A percentile compares a stretch with the other conserved stretches of the same genome.
These are phyloP conservation scores for Phytophthora cajani DNA, from an alignment of 352 stramenopile species.

Conservation along the genomic window DNA sequence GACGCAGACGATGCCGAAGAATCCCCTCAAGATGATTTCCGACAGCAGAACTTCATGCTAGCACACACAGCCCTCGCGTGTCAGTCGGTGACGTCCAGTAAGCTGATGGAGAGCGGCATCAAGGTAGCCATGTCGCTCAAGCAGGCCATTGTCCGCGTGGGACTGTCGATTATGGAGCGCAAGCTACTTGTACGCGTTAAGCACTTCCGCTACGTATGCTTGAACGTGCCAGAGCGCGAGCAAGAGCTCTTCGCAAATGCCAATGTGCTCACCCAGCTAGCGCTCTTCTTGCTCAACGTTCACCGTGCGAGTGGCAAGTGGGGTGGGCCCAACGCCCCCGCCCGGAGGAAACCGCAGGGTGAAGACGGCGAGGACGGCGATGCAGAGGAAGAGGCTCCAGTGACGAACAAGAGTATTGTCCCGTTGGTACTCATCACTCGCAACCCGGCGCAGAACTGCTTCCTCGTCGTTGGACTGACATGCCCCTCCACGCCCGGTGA, in stretches of 20 bases:
- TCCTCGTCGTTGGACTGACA: constrained; percentile 95
- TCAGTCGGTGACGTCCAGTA: constrained; percentile 68
- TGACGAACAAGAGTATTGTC: constrained; percentile 64
- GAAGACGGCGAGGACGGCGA: constrained; percentile 46
- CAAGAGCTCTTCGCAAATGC: constrained; percentile 94
- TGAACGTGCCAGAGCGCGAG: constrained; percentile 87
- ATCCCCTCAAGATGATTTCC: constrained; percentile 58
- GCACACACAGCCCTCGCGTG: constrained; percentile 77
- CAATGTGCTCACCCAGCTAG: constrained; percentile 93
- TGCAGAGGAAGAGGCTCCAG: constrained; percentile 40
- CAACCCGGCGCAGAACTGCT: constrained; percentile 93
- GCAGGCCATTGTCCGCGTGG: constrained; percentile 93
- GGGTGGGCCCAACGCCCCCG: constrained; percentile 51
- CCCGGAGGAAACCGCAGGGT: constrained; percentile 30
- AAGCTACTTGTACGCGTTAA: constrained; percentile 95
- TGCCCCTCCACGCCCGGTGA: constrained; percentile 90
- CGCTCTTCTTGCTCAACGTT: constrained; percentile 95
- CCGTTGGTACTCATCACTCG: constrained; percentile 82
- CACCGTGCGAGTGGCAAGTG: constrained; percentile 96
- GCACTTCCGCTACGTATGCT: constrained; percentile 97
- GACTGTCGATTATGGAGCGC: constrained; percentile 95
- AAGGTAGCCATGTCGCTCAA: constrained; percentile 96
- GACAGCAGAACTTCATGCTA: constrained; percentile 85
- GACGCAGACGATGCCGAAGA: constrained; percentile 28
- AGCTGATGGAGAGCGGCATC: constrained; percentile 93